These are phyloP conservation scores for Backusella morwellensis DNA, from an alignment of 192 early-diverging fungal species.

Conservation along the genomic window DNA sequence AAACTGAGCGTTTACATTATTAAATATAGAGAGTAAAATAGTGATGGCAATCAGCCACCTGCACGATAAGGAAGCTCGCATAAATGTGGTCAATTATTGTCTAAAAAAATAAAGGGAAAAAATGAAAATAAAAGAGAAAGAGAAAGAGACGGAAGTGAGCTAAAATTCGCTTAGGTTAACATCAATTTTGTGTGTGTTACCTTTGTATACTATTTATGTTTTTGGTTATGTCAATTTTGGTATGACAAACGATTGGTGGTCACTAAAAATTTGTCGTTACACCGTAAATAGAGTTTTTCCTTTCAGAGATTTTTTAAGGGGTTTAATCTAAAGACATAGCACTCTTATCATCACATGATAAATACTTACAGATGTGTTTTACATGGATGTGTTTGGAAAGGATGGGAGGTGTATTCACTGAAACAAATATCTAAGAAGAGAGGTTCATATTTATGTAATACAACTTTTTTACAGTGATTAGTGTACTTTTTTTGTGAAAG, in stretches of 20 bases:
- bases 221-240: neutral
- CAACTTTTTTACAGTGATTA: neutral
- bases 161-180: neutral
- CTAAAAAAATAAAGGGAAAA: neutral
- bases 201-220: neutral
- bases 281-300: neutral
- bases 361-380: neutral
- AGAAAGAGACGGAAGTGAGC: neutral
- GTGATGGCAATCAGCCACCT: neutral
- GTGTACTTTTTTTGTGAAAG: neutral
- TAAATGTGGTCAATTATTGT: neutral
- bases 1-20: neutral
- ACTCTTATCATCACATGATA: neutral
- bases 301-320: neutral
- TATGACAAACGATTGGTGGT: neutral
- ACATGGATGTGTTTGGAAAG: neutral
- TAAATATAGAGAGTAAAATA: neutral
- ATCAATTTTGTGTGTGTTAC: constrained; percentile 1
- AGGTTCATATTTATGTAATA: neutral
- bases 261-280: neutral
- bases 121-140: neutral
- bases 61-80: neutral
- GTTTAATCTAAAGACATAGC: neutral
- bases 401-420: neutral
- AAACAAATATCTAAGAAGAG: neutral